phyloP scores from a whole-genome alignment of 1,284 basidiomycete genomes.

The Rhodotorula glutinis region DNA sequence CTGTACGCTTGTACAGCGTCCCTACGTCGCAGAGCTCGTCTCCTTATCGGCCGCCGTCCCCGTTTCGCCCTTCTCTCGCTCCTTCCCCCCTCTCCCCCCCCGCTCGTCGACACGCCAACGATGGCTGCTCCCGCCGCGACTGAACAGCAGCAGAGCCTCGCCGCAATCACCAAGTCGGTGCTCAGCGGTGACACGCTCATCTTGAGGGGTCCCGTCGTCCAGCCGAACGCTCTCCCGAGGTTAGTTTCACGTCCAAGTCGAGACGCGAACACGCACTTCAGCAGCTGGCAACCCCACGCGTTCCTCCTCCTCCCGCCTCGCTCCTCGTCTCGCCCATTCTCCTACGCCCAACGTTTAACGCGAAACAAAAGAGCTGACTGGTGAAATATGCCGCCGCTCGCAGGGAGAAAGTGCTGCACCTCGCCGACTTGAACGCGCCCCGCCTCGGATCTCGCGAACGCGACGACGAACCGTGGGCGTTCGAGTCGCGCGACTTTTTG shows the following conservation, averaged over 20 bases:
- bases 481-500: constrained; percentile 87
- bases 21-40: no score
- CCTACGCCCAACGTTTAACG: background rate
- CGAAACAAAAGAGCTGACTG: no score
- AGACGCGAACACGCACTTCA: no score
- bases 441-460: constrained; percentile 66
- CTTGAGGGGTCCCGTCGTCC: constrained; percentile 30
- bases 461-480: constrained; percentile 91
- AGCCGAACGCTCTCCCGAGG: constrained; percentile 22
- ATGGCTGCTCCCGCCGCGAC: background rate
- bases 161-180: constrained; percentile 9
- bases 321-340: no score
- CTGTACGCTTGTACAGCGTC: no score
- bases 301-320: no score
- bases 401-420: constrained; percentile 61
- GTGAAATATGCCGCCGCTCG: no score
- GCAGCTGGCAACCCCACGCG: background rate
- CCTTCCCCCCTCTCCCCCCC: background rate
- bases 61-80: no score
- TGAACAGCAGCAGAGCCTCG: constrained; percentile 3
- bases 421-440: constrained; percentile 77
- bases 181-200: constrained; percentile 27
- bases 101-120: no score
- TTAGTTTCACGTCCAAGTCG: background rate
- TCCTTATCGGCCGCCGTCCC: no score